Conservation (phyloP, 345 rosid species). For the Camelina hispida region DNA sequence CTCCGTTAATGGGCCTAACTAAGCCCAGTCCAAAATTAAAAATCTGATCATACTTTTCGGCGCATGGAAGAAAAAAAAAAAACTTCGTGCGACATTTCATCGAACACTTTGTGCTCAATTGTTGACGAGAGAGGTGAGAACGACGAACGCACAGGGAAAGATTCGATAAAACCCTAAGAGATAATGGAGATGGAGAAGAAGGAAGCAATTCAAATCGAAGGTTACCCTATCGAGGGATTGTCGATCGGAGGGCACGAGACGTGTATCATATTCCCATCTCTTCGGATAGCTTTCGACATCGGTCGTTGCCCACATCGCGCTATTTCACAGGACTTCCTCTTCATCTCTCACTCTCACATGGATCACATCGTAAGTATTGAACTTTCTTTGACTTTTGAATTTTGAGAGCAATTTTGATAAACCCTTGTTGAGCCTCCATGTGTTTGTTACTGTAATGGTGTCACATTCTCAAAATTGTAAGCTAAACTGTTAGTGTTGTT, state of each 20-base stretch:
- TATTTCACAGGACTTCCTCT: conserved; percentile 84
- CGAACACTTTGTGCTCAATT: conserved; percentile 38
- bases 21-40: conserved; percentile 16
- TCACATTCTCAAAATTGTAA: conserved; percentile 2
- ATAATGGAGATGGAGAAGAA: conserved; percentile 34
- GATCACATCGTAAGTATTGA: conserved; percentile 78
- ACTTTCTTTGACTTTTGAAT: background rate
- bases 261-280: conserved; percentile 84
- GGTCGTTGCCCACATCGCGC: conserved; percentile 97
- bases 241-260: conserved; percentile 97
- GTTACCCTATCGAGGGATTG: conserved; percentile 78
- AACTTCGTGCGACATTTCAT: conserved; percentile 8
- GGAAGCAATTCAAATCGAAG: conserved; percentile 57
- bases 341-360: conserved; percentile 95
- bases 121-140: conserved; percentile 15
- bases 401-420: background rate
- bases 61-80: conserved; percentile 4
- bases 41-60: background rate
- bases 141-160: conserved; percentile 1
- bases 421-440: background rate
- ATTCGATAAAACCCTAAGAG: background rate
- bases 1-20: conserved; percentile 27
- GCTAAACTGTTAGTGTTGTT: background rate
- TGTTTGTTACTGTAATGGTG: conserved; percentile 2
- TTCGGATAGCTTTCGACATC: conserved; percentile 80